Base-by-base conservation (phyloP, 179 eudicot genomes). In the Silene vulgaris region DNA sequence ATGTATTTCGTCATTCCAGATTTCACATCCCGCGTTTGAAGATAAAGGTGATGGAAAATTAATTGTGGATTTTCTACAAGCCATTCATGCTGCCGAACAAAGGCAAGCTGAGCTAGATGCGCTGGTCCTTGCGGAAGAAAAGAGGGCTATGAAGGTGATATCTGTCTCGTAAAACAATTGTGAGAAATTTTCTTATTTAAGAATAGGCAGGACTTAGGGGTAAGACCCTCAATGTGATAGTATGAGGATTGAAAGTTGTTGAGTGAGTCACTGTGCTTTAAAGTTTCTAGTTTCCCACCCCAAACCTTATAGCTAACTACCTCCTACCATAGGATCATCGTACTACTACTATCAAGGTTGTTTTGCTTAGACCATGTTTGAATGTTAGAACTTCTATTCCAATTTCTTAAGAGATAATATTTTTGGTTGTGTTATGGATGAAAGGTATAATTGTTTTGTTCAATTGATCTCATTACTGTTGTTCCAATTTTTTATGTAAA, bases 21-120 rank as follows among this genome's bases (percentile, higher is more conserved):
- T 80, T 80, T 73, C 84, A 72, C 75, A 56, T 62, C 82, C 76
- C 65, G 77, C 81, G 30, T 52, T 63, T n/a, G 80, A 86, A 84
- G 89, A 81, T 78, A 43, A 60, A 19, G 68, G 66, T 74, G 97
- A 88, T 87, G 97, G 97, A 74, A 90, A 88, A 80, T 62, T 95
- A 85, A 89, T 92, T 77, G 69, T 95, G 84, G 99, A 95, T 85
- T 86, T 95, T 72, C 75, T 95, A 77, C 86, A 92, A 86, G 97
- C 97, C 78, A 87, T 95, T 79, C 99, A 95, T 82, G 87, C 89
- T 63, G 97, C 99, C 85, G 99, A 95, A 82, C 82, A 90, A 76
- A 83, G 92, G 83, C 99, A 95, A 78, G 97, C 93, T 20, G 99
- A 90, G 79, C 66, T 95, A 74, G 97, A 92, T 87, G 92, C 96